These are phyloP conservation scores for Nakaseomyces kungkrabaensis DNA, from an alignment of 1,139 yeast genomes.

Conservation along the genomic window DNA sequence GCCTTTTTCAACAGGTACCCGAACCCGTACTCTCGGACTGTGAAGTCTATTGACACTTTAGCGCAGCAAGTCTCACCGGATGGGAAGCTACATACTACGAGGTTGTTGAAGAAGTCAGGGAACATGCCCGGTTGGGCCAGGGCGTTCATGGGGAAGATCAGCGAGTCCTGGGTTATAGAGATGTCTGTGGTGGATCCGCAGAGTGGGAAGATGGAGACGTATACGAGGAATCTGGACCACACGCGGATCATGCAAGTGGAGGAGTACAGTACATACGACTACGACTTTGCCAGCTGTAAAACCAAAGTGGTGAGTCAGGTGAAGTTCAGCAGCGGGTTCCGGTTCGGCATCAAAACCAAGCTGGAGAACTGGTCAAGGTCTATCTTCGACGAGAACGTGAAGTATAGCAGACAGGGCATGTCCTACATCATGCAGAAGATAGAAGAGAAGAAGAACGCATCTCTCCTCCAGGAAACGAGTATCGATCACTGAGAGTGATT, in stretches of 20 bases:
- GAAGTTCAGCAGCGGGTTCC: slow-evolving; percentile 62
- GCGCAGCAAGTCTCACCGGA: slow-evolving; percentile 35
- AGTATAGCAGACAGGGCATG: slow-evolving; percentile 63
- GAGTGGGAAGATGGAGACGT: slow-evolving; percentile 48
- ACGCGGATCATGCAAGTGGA: slow-evolving; percentile 69
- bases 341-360: slow-evolving; percentile 45
- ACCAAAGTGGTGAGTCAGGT: slow-evolving; percentile 38
- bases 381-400: slow-evolving; percentile 58
- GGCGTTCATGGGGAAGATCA: slow-evolving; percentile 63
- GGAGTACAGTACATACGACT: slow-evolving; percentile 54
- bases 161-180: slow-evolving; percentile 81
- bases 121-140: slow-evolving; percentile 70
- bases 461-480: not conserved
- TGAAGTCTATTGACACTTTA: slow-evolving; percentile 67
- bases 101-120: slow-evolving; percentile 71
- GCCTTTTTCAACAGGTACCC: slow-evolving; percentile 85
- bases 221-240: slow-evolving; percentile 82
- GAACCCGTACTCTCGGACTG: slow-evolving; percentile 87
- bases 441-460: slow-evolving; percentile 27
- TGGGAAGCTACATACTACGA: slow-evolving; percentile 63
- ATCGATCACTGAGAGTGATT: not conserved
- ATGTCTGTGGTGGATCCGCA: slow-evolving; percentile 64
- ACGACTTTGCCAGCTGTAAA: slow-evolving; percentile 14
- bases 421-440: slow-evolving; percentile 62
- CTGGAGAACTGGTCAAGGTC: slow-evolving; percentile 79